A percentile compares a stretch with the other conserved stretches of the same genome.
Conservation (phyloP, 768 basidiomycete genomes). For the Termitomyces sp. region DNA sequence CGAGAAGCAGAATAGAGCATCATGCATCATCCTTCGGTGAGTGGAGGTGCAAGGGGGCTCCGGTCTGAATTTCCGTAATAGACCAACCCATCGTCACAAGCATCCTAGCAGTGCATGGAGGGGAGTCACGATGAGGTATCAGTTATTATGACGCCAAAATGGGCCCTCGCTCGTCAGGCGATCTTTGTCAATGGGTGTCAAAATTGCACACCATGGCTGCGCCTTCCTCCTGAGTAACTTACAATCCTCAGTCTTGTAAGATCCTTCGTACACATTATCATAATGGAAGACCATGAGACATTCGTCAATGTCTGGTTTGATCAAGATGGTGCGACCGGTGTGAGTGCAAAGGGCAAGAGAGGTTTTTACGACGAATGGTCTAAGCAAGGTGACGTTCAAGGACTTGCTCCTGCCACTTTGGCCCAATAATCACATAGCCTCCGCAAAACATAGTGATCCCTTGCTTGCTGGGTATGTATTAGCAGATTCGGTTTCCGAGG, state of each 20-base stretch:
- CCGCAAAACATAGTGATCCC: conserved; percentile 43
- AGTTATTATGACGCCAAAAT: no score
- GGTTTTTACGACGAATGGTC: conserved; percentile 49
- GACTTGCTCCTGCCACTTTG: not conserved
- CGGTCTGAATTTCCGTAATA: no score
- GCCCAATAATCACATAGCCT: conserved; percentile 31
- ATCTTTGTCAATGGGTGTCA: no score
- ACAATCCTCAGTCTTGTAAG: not conserved
- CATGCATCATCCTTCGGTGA: no score
- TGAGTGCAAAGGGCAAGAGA: conserved; percentile 18
- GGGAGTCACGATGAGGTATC: no score
- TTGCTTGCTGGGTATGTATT: conserved; percentile 39
- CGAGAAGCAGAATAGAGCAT: no score
- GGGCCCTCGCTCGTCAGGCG: no score
- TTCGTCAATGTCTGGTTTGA: conserved; percentile 16
- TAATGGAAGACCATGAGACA: conserved; percentile 10
- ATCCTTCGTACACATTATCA: not conserved
- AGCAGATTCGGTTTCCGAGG: not conserved
- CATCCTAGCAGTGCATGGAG: no score
- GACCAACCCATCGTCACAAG: no score
- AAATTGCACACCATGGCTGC: no score
- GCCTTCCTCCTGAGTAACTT: no score
- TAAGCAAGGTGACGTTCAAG: conserved; percentile 36
- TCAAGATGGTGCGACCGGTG: not conserved
- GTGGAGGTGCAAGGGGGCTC: no score